Percentiles rank a stretch among this genome's conserved stretches.
phyloP scores from a whole-genome alignment of 306 rosid genomes.

The Trichosanthes cucumerina region DNA sequence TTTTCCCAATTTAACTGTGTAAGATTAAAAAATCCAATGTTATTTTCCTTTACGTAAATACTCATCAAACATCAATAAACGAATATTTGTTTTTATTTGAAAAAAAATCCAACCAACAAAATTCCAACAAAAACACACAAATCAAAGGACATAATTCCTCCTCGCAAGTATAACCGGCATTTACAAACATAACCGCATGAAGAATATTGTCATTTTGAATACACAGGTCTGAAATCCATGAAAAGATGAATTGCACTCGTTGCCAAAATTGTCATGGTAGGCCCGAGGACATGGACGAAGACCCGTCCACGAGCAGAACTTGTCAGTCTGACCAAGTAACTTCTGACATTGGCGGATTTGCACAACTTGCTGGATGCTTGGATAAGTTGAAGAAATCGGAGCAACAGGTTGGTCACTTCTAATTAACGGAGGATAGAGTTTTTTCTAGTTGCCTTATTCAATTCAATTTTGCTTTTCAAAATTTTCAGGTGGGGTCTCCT shows the following conservation, averaged over 20 bases:
- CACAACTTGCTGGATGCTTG: conserved; percentile 74
- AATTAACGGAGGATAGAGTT: conserved; percentile 15
- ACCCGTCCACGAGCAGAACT: conserved; percentile 14
- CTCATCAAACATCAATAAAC: not conserved
- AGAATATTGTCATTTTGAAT: not conserved
- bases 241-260: conserved; percentile 70
- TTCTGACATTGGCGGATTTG: conserved; percentile 90
- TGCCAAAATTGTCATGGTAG: conserved; percentile 42
- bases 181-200: not conserved
- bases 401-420: conserved; percentile 57
- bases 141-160: not conserved
- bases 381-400: conserved; percentile 70
- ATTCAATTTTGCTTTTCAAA: conserved; percentile 12
- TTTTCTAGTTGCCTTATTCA: not conserved
- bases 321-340: conserved; percentile 38
- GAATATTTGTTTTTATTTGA: not conserved
- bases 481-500: conserved; percentile 70
- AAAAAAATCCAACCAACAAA: not conserved
- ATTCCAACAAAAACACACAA: not conserved
- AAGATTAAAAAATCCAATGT: not conserved
- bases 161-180: not conserved
- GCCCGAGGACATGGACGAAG: conserved; percentile 20
- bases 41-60: not conserved
- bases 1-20: not conserved
- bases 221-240: conserved; percentile 86